Conservation (phyloP, 495 filamentous ascomycete genomes). For the Neurospora sp. region DNA sequence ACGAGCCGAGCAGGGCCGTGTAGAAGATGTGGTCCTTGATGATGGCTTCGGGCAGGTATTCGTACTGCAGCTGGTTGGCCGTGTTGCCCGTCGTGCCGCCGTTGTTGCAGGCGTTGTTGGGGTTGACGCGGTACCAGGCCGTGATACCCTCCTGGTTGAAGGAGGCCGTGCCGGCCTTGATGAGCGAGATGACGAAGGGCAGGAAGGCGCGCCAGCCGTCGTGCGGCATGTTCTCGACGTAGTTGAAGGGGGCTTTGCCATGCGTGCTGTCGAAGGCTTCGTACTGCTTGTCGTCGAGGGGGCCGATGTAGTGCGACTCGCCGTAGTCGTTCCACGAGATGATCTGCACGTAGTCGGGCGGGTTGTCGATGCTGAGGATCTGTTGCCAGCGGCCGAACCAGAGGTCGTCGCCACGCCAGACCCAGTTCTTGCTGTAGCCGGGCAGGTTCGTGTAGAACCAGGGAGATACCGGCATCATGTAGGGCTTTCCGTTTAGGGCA, state of each 20-base stretch:
- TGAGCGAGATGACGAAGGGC: conserved; percentile 50
- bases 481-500: conserved; percentile 20
- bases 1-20: not conserved
- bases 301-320: not conserved
- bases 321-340: conserved; percentile 6
- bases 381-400: conserved; percentile 34
- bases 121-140: conserved; percentile 49
- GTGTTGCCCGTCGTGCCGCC: conserved; percentile 15
- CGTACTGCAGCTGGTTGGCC: conserved; percentile 1
- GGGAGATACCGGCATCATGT: conserved; percentile 47
- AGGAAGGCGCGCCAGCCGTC: conserved; percentile 44
- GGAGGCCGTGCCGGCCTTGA: conserved; percentile 26
- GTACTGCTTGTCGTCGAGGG: not conserved
- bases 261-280: not conserved
- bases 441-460: conserved; percentile 60
- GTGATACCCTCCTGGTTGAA: conserved; percentile 36
- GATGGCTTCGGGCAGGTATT: conserved; percentile 1
- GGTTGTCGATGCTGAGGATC: not conserved
- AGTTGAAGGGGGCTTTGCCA: conserved; percentile 5
- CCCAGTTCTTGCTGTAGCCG: conserved; percentile 55
- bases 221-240: conserved; percentile 34
- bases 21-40: conserved; percentile 1
- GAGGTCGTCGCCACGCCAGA: conserved; percentile 54
- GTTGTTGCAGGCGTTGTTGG: conserved; percentile 16
- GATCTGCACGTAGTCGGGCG: conserved; percentile 1